These are phyloP conservation scores for Millerozyma miso DNA, from an alignment of 805 yeast species.

Conservation along the genomic window DNA sequence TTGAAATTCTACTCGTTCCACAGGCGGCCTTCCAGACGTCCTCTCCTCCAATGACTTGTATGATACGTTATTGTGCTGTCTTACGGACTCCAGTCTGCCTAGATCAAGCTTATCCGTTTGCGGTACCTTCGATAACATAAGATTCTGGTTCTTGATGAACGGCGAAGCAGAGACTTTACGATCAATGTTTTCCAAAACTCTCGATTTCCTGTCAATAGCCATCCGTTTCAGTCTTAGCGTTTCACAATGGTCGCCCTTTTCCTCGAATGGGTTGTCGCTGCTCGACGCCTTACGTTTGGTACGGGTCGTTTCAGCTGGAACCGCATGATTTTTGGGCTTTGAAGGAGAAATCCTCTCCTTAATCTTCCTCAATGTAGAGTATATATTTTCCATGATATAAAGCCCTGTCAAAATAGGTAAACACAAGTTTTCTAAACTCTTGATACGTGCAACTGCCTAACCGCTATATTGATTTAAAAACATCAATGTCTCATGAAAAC, in stretches of 20 bases:
- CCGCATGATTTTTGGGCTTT: constrained; percentile 9
- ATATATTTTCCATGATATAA: constrained; percentile 8
- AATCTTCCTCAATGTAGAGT: constrained; percentile 14
- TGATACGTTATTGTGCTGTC: background rate
- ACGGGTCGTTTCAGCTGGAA: constrained; percentile 6
- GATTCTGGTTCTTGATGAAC: constrained; percentile 15
- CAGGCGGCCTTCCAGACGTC: background rate
- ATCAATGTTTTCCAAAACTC: background rate
- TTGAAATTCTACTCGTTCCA: background rate
- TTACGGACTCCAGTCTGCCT: background rate
- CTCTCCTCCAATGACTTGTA: background rate
- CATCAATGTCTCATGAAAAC: background rate
- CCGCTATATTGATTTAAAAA: background rate
- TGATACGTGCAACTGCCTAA: background rate
- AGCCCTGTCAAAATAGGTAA: background rate
- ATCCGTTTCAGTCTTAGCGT: background rate
- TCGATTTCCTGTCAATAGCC: background rate
- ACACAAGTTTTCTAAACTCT: background rate
- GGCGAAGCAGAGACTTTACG: constrained; percentile 3
- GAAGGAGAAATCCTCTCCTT: constrained; percentile 22
- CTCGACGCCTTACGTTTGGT: constrained; percentile 7
- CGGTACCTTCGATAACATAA: constrained; percentile 8
- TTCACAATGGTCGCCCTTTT: constrained; percentile 5
- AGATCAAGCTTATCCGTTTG: background rate
- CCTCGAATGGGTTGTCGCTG: constrained; percentile 26